Evolutionary conservation across 176 grass and related monocot genomes (phyloP).

Genomic region (Tuctoria greenei): DNA sequence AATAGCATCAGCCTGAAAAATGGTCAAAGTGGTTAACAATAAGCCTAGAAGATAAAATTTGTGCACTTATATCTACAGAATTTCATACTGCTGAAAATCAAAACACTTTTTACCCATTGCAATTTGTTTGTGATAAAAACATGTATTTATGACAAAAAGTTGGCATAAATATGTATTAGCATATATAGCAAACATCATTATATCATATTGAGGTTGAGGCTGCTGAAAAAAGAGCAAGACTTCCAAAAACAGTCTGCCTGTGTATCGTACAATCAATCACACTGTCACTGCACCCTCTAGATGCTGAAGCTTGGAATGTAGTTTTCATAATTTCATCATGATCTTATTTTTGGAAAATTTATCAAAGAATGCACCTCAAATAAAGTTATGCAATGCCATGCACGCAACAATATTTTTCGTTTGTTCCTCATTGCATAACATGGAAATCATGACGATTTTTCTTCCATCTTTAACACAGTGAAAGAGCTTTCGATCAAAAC

Average conservation of each 20-base stretch:
- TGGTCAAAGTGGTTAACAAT: constrained; percentile 2
- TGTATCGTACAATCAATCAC: no score
- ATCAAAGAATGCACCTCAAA: neutral
- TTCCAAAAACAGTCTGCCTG: neutral
- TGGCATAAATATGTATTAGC: neutral
- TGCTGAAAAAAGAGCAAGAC: neutral
- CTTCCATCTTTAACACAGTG: neutral
- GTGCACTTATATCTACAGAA: neutral
- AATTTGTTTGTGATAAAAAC: neutral
- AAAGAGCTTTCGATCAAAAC: neutral
- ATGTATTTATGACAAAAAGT: neutral
- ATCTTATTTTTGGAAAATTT: neutral
- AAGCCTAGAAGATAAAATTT: neutral
- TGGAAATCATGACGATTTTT: neutral
- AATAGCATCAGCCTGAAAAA: constrained; percentile 87
- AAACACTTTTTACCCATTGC: neutral
- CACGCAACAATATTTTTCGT: neutral
- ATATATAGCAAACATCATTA: neutral
- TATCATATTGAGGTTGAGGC: neutral
- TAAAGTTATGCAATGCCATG: neutral
- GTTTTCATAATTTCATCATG: neutral
- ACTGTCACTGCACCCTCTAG: neutral
- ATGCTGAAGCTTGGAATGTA: neutral
- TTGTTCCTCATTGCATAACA: neutral
- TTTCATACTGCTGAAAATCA: neutral